Conservation (phyloP, 2,329 filamentous ascomycete species). For the Fusarium verrucosum region DNA sequence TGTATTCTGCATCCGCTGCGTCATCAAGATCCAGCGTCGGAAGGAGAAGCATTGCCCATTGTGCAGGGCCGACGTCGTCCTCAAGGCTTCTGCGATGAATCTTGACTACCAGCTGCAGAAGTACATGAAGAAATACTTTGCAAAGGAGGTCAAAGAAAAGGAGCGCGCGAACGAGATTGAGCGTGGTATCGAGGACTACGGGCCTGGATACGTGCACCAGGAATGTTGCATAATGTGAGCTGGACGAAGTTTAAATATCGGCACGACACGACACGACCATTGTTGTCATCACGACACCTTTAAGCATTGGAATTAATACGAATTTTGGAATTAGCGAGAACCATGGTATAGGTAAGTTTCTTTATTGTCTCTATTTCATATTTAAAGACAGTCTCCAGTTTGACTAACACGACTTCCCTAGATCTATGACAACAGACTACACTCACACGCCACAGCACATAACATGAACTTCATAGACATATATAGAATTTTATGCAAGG, state of each 20-base stretch:
- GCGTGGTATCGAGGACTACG: constrained; percentile 77
- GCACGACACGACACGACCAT: neutral
- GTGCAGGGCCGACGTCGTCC: constrained; percentile 76
- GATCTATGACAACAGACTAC: neutral
- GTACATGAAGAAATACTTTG: constrained; percentile 80
- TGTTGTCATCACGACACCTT: neutral
- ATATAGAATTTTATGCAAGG: constrained; percentile 6
- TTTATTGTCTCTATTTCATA: neutral
- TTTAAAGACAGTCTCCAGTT: neutral
- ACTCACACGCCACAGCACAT: neutral
- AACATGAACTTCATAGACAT: constrained; percentile 1
- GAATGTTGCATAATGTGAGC: constrained; percentile 69
- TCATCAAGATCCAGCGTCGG: constrained; percentile 80
- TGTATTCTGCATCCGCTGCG: constrained; percentile 84
- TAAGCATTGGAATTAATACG: neutral
- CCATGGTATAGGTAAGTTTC: constrained; percentile 12
- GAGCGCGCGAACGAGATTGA: constrained; percentile 77
- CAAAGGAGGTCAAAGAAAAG: constrained; percentile 73
- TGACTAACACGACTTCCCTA: constrained; percentile 7
- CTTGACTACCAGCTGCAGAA: constrained; percentile 74
- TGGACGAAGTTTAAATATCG: neutral
- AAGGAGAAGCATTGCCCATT: constrained; percentile 76
- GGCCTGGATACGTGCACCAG: constrained; percentile 68
- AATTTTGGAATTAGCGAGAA: neutral
- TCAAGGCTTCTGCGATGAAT: constrained; percentile 74